phyloP scores from a whole-genome alignment of 1,284 basidiomycete genomes.

The Leccinum fuscescens region DNA sequence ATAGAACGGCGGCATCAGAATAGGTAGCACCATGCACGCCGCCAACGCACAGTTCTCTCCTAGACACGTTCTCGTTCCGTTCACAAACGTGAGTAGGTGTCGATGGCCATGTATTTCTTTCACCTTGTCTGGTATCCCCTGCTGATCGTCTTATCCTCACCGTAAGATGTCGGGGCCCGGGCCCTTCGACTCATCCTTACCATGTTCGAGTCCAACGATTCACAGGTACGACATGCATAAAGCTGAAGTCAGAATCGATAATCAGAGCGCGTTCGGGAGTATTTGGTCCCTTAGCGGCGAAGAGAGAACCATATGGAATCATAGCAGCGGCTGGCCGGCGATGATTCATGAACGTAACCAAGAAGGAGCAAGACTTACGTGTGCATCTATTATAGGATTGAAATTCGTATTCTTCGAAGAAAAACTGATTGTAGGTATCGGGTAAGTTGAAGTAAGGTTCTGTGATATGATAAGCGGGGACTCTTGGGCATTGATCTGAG shows the following conservation, averaged over 20 bases:
- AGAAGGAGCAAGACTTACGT: constrained; percentile 52
- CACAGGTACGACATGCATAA: constrained; percentile 88
- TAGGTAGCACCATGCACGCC: constrained; percentile 45
- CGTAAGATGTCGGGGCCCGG: no score
- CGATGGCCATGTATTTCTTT: constrained; percentile 41
- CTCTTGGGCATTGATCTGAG: constrained; percentile 68
- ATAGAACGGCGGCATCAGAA: neutral
- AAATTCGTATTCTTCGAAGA: constrained; percentile 97
- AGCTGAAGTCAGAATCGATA: constrained; percentile 90
- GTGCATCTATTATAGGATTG: constrained; percentile 77
- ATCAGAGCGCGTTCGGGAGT: constrained; percentile 79
- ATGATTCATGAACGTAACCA: constrained; percentile 19
- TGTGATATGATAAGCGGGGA: constrained; percentile 76
- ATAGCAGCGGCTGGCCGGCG: constrained; percentile 67
- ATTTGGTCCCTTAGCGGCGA: constrained; percentile 47
- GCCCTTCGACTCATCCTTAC: no score
- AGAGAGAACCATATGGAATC: constrained; percentile 66
- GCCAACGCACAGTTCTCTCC: constrained; percentile 42
- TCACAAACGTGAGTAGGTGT: constrained; percentile 40
- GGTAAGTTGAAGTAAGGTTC: constrained; percentile 94
- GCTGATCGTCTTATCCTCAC: neutral
- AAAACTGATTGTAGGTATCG: constrained; percentile 88
- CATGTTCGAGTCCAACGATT: constrained; percentile 9
- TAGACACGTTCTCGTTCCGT: constrained; percentile 43
- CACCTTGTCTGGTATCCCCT: constrained; percentile 24